Conservation (phyloP, 2,329 filamentous ascomycete genomes). For the Helminthosporium solani region DNA sequence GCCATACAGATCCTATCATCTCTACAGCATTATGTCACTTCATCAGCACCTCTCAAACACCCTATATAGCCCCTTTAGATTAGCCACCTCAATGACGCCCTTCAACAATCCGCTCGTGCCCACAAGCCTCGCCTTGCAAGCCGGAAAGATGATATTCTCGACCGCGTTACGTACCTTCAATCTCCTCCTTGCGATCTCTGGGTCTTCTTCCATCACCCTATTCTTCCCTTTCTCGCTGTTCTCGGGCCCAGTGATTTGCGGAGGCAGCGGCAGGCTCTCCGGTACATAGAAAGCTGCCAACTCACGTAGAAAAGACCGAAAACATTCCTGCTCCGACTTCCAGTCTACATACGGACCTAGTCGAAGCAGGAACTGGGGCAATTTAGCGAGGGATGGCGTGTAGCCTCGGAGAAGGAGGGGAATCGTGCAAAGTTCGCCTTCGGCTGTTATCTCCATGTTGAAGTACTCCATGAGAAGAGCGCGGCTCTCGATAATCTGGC, state of each 20-base stretch:
- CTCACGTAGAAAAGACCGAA: slow-evolving; percentile 80
- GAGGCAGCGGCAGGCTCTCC: slow-evolving; percentile 68
- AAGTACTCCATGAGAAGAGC: slow-evolving; percentile 96
- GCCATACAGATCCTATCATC: not conserved
- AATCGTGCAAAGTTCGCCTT: slow-evolving; percentile 74
- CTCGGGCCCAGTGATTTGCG: slow-evolving; percentile 29
- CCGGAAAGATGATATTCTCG: slow-evolving; percentile 87
- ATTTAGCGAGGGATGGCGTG: slow-evolving; percentile 77
- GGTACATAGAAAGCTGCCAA: slow-evolving; percentile 89
- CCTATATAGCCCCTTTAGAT: slow-evolving; percentile 86
- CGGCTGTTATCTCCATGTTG: slow-evolving; percentile 74
- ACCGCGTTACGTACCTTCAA: slow-evolving; percentile 71
- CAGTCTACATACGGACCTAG: slow-evolving; percentile 88
- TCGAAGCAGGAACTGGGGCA: slow-evolving; percentile 83
- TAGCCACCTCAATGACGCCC: slow-evolving; percentile 81
- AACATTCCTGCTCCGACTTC: slow-evolving; percentile 81
- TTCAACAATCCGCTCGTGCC: slow-evolving; percentile 77
- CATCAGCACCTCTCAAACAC: slow-evolving; percentile 87
- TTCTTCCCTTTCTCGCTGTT: slow-evolving; percentile 42
- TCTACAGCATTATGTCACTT: not conserved
- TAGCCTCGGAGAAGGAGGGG: slow-evolving; percentile 89
- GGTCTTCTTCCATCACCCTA: slow-evolving; percentile 34
- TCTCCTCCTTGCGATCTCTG: slow-evolving; percentile 55
- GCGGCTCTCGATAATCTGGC: slow-evolving; percentile 70
- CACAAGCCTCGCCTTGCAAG: slow-evolving; percentile 78